Conservation (phyloP, 148 eudicot genomes). For the Vaccinium corymbosum region DNA sequence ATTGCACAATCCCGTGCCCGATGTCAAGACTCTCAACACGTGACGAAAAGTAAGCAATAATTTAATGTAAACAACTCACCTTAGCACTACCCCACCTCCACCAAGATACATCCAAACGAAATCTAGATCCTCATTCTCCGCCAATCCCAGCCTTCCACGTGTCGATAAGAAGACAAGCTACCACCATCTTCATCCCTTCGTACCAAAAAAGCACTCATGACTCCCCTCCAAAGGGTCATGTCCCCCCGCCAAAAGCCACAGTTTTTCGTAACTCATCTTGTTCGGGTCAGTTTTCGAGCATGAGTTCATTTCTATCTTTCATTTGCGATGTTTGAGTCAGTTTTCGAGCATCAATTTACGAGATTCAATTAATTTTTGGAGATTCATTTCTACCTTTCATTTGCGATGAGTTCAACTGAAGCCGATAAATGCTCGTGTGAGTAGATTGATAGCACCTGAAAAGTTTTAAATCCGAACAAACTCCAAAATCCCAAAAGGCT, state of each 20-base stretch:
- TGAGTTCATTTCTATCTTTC: no score
- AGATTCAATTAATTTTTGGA: no score
- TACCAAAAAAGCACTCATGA: neutral
- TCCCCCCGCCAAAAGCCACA: neutral
- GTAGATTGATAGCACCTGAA: no score
- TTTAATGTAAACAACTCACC: neutral
- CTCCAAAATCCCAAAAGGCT: no score
- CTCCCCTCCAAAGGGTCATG: slow-evolving; percentile 5
- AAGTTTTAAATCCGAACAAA: no score
- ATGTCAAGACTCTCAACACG: neutral
- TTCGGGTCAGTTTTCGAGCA: no score
- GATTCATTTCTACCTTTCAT: no score
- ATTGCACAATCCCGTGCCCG: neutral
- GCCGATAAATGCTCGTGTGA: no score
- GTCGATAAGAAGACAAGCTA: slow-evolving; percentile 1
- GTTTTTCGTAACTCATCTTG: no score
- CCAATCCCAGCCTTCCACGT: slow-evolving; percentile 18
- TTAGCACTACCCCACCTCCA: neutral
- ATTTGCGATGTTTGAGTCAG: no score
- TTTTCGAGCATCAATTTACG: no score
- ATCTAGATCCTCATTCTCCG: slow-evolving; percentile 7
- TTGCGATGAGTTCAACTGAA: no score
- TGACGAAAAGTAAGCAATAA: neutral
- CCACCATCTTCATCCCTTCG: slow-evolving; percentile 11
- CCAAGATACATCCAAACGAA: slow-evolving; percentile 19